These are phyloP conservation scores for Pichia sp. DNA, from an alignment of 1,139 yeast species.

Conservation along the genomic window DNA sequence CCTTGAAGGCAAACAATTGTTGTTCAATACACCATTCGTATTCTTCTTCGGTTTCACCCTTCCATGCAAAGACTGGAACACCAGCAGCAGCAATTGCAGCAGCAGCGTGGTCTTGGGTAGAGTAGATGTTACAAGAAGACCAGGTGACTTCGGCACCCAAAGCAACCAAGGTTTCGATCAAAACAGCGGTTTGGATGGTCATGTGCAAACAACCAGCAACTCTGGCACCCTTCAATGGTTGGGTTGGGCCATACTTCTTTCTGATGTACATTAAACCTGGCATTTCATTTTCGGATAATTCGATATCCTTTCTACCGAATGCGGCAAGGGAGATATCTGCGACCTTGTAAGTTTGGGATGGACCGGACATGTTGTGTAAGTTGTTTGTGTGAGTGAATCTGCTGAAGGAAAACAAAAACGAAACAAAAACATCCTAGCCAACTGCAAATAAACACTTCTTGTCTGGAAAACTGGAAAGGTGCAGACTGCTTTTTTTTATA, in stretches of 20 bases:
- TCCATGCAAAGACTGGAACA: constrained; percentile 99
- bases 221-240: constrained; percentile 98
- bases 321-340: constrained; percentile 99
- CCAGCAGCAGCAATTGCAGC: constrained; percentile 99
- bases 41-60: constrained; percentile 99
- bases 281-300: constrained; percentile 99
- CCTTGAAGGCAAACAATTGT: constrained; percentile 98
- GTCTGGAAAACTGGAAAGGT: not conserved
- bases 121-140: constrained; percentile 99
- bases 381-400: not conserved
- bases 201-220: constrained; percentile 99
- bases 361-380: constrained; percentile 45
- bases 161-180: constrained; percentile 95
- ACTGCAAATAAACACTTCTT: too few relatives aligned
- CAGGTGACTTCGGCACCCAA: constrained; percentile 99
- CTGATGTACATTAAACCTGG: constrained; percentile 99
- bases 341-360: constrained; percentile 80
- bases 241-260: constrained; percentile 83
- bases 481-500: not conserved
- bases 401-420: not conserved
- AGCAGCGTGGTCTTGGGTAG: constrained; percentile 99
- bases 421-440: not conserved
- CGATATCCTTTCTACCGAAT: constrained; percentile 99
- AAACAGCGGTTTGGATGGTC: constrained; percentile 99
- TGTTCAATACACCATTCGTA: constrained; percentile 99